These are phyloP conservation scores for Triangularia verruculosa DNA, from an alignment of 2,329 filamentous ascomycete genomes.

Conservation along the genomic window DNA sequence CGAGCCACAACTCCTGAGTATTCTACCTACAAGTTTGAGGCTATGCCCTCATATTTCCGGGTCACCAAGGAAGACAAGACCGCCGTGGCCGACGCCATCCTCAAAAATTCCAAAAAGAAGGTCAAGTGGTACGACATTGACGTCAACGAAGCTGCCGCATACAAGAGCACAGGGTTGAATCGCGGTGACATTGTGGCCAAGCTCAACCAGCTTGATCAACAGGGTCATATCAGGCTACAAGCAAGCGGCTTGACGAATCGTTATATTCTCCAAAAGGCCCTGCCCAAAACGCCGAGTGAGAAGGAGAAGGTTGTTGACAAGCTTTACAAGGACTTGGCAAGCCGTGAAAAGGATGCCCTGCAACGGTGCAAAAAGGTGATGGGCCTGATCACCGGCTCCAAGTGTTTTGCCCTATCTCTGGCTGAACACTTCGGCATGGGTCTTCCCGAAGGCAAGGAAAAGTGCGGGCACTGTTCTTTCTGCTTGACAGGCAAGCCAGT, in stretches of 20 bases:
- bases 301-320: constrained; percentile 44
- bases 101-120: constrained; percentile 36
- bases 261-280: constrained; percentile 47
- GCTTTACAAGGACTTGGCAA: constrained; percentile 49
- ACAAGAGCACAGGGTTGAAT: constrained; percentile 32
- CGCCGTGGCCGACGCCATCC: constrained; percentile 44
- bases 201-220: constrained; percentile 53
- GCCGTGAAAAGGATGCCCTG: constrained; percentile 53
- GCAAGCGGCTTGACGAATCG: constrained; percentile 51
- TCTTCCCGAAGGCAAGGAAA: constrained; percentile 39
- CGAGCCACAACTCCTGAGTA: constrained; percentile 58
- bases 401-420: constrained; percentile 52
- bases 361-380: constrained; percentile 48
- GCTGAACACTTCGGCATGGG: constrained; percentile 57
- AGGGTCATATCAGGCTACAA: constrained; percentile 48
- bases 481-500: constrained; percentile 41
- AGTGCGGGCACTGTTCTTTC: constrained; percentile 56
- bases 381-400: constrained; percentile 48
- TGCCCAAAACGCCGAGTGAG: constrained; percentile 43
- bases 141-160: constrained; percentile 37
- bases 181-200: constrained; percentile 51
- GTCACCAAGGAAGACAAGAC: constrained; percentile 38
- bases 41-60: constrained; percentile 33
- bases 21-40: constrained; percentile 51
- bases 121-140: constrained; percentile 46